phyloP scores from a whole-genome alignment of 75 land plant species.

The Sequoiadendron giganteum region DNA sequence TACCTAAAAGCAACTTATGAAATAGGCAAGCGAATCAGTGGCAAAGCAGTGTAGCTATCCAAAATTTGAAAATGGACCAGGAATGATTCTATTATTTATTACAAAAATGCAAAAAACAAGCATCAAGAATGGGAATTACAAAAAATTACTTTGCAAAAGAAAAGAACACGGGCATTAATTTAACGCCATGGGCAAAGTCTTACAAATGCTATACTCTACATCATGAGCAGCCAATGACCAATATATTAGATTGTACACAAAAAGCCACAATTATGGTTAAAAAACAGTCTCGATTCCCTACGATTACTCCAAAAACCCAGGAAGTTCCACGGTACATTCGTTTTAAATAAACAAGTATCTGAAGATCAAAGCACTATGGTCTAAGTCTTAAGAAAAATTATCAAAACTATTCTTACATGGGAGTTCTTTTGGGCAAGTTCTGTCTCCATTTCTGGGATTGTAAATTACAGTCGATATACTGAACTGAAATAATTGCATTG shows the following conservation, averaged over 20 bases:
- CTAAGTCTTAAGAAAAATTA: not conserved
- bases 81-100: not conserved
- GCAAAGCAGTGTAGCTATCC: not conserved
- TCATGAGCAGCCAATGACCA: slow-evolving; percentile 38
- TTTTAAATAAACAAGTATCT: not conserved
- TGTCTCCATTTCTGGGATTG: not conserved
- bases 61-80: not conserved
- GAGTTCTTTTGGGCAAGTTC: not conserved
- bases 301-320: not conserved
- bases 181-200: not conserved
- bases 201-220: not conserved
- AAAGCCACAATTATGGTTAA: not conserved
- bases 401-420: not conserved
- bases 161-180: not conserved
- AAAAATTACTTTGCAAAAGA: not conserved
- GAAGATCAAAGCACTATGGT: not conserved
- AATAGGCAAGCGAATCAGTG: not conserved
- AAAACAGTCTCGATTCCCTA: not conserved
- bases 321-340: not conserved
- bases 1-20: not conserved
- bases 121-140: not conserved
- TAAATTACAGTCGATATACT: not conserved
- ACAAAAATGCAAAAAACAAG: not conserved
- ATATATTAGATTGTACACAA: not conserved
- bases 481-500: not conserved